These are phyloP conservation scores for Xylariaceae sp. DNA, from an alignment of 2,329 filamentous ascomycete genomes.

Conservation along the genomic window DNA sequence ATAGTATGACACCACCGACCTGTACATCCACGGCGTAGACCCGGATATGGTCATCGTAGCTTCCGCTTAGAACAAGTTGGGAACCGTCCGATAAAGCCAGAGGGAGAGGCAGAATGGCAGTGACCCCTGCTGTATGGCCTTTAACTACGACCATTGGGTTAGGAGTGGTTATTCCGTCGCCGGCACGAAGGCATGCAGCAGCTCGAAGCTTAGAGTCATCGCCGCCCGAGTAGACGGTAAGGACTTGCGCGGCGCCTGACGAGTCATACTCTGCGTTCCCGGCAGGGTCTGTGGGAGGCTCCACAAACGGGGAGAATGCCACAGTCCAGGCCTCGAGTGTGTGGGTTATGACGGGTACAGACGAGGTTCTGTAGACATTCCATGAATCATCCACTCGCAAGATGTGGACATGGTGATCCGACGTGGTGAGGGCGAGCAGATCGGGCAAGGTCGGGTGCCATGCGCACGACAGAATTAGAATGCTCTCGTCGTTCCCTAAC, in stretches of 20 bases:
- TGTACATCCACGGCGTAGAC: conserved; percentile 51
- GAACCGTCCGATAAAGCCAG: conserved; percentile 37
- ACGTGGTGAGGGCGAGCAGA: conserved; percentile 65
- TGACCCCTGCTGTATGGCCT: conserved; percentile 77
- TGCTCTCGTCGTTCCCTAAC: conserved; percentile 47
- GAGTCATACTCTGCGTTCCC: conserved; percentile 1
- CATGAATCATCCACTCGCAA: conserved; percentile 43
- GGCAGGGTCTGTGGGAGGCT: conserved; percentile 1
- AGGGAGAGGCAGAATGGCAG: conserved; percentile 70
- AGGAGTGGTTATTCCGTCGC: conserved; percentile 9
- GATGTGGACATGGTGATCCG: conserved; percentile 58
- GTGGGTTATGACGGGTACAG: conserved; percentile 42
- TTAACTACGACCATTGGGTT: conserved; percentile 34
- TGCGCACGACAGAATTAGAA: conserved; percentile 65
- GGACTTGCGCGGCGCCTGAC: conserved; percentile 15
- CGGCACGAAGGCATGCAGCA: conserved; percentile 29
- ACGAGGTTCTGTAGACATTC: conserved; percentile 29
- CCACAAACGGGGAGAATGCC: conserved; percentile 45
- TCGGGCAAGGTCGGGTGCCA: conserved; percentile 59
- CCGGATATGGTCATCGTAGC: conserved; percentile 82
- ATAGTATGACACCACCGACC: conserved; percentile 35
- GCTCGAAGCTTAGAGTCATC: conserved; percentile 64
- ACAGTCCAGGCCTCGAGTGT: conserved; percentile 70
- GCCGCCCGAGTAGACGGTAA: conserved; percentile 62
- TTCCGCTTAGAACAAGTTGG: conserved; percentile 71